Evolutionary conservation across 768 basidiomycete genomes (phyloP), one percentile per base, ranked within the genome.

Genomic region (Lactarius akahatsu): DNA sequence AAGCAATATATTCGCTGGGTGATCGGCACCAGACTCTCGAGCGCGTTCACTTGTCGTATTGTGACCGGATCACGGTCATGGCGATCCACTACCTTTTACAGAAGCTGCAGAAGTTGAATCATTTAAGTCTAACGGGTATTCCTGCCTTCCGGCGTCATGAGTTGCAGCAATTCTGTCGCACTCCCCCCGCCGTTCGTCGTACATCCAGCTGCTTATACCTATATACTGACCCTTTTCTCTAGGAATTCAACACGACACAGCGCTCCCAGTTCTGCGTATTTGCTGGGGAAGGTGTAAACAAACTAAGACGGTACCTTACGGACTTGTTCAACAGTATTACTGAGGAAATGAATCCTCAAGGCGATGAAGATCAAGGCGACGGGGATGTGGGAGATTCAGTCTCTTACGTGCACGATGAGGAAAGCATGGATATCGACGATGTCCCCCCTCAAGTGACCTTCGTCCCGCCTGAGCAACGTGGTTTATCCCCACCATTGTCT

Each of bases 111-210:
- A 91, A 92, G 71, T 80, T 99, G 36, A 97, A 94, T 1, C 97
- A 99, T 79, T 83, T 99, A 57, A 96, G 94, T 76, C 78, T 99
- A 68, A 98, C 97, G n/a, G 97, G 96, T n/a, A 91, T 99, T 38
- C 88, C 89, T 10, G 87, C 94, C 7, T 98, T 99, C 80, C 86
- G 89, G 59, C 85, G 90, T 71, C 80, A 83, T 36, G 94, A 95
- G 70, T 76, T 97, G 63, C 95, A 98, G 75, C 83, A 85, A 69
- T 98, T 93, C 74, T 97, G 97, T 76, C 85, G 96, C 45, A 83
- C 87, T 45, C 90, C 94, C 26, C 97, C 97, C 16, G 80, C 85
- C 73, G 95, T 96, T 72, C 68, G 86, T 82, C 34, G 38, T 59
- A 57, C 4, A 50, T 30, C 61, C 55, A 59, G 57, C 47, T 34